A percentile compares a stretch with the other conserved stretches of the same genome.
phyloP scores from a whole-genome alignment of 1,139 yeast genomes.

The Suhomyces kunorum region DNA sequence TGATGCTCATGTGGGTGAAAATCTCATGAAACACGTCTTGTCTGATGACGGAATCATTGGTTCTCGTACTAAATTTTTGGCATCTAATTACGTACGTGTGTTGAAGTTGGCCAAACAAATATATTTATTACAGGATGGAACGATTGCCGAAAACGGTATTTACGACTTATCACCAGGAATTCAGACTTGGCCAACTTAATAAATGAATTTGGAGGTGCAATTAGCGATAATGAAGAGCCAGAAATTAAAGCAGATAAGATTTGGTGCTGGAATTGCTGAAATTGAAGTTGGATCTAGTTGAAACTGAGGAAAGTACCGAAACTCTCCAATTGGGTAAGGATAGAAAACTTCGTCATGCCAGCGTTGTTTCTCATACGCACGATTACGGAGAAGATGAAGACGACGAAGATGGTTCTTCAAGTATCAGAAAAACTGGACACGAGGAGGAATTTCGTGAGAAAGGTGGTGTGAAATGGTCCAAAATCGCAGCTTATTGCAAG shows the following conservation, averaged over 20 bases:
- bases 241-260: no score
- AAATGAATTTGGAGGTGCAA: constrained; percentile 67
- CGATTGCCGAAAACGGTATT: constrained; percentile 33
- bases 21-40: constrained; percentile 25
- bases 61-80: constrained; percentile 29
- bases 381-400: constrained; percentile 25
- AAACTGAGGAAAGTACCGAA: constrained; percentile 15
- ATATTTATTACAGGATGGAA: constrained; percentile 30
- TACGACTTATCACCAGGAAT: constrained; percentile 20
- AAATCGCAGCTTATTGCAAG: constrained; percentile 26
- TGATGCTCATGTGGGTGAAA: constrained; percentile 38
- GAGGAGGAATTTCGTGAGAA: constrained; percentile 26
- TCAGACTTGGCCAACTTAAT: constrained; percentile 46
- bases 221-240: background rate
- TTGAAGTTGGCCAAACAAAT: constrained; percentile 35
- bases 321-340: constrained; percentile 6
- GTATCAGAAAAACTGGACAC: constrained; percentile 21
- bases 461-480: constrained; percentile 28
- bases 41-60: constrained; percentile 27
- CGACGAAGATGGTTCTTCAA: no score
- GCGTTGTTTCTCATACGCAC: constrained; percentile 26
- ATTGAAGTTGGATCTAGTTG: constrained; percentile 6
- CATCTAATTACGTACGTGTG: constrained; percentile 32
- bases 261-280: background rate
- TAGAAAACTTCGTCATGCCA: constrained; percentile 19